Percentiles rank a stretch among this genome's conserved stretches.
Evolutionary conservation across 768 basidiomycete genomes (phyloP).

Genomic region (Boletellus emodensis): DNA sequence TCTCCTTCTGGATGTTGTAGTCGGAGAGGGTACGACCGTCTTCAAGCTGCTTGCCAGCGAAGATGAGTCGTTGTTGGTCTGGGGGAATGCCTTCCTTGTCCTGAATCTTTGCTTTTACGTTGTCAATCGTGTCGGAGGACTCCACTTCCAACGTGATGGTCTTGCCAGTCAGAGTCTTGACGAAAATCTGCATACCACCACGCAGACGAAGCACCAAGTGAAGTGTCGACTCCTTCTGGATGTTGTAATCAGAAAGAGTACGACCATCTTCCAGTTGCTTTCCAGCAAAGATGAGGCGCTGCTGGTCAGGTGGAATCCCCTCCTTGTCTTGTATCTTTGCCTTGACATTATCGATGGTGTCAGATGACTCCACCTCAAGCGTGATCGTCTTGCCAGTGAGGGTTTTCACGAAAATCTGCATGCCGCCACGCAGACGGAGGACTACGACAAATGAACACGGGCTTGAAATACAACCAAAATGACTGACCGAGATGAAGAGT

Average conservation of each 20-base stretch:
- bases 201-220: conserved; percentile 72
- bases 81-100: conserved; percentile 81
- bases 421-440: conserved; percentile 82
- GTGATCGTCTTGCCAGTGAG: conserved; percentile 92
- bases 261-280: conserved; percentile 95
- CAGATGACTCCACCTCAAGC: conserved; percentile 87
- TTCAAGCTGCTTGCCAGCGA: conserved; percentile 76
- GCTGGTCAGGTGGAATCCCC: conserved; percentile 79
- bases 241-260: conserved; percentile 78
- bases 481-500: conserved; percentile 49
- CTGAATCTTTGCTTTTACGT: conserved; percentile 74
- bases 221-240: conserved; percentile 79
- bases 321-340: conserved; percentile 82
- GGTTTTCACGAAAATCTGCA: conserved; percentile 90
- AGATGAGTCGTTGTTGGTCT: conserved; percentile 76
- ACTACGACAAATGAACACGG: conserved; percentile 33
- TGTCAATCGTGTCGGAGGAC: conserved; percentile 73
- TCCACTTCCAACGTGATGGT: conserved; percentile 76
- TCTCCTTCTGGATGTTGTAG: conserved; percentile 75
- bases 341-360: conserved; percentile 91
- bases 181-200: conserved; percentile 69
- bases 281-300: conserved; percentile 88
- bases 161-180: conserved; percentile 72
- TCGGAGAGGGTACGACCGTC: conserved; percentile 76
- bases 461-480: accelerated